phyloP scores from a whole-genome alignment of 441 rosid genomes.

The Biscutella auriculata region DNA sequence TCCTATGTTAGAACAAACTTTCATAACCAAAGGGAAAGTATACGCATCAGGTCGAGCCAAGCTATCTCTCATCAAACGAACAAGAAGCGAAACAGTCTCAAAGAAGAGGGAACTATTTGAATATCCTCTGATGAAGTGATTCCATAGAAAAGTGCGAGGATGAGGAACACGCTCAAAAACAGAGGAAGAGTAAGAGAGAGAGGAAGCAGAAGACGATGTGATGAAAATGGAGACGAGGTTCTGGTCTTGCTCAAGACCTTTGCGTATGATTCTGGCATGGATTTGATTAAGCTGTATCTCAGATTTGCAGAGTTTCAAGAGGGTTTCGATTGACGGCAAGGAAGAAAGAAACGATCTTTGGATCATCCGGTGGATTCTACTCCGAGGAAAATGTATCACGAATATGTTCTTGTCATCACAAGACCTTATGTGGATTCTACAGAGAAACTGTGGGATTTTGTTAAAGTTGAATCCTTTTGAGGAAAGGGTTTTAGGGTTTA shows the following conservation, averaged over 20 bases:
- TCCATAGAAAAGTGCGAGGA: conserved; percentile 53
- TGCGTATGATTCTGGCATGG: conserved; percentile 52
- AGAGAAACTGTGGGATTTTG: too few species aligned
- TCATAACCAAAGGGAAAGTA: conserved; percentile 43
- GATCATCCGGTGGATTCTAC: conserved; percentile 31
- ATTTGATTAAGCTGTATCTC: conserved; percentile 42
- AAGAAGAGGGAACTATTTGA: conserved; percentile 23
- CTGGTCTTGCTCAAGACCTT: conserved; percentile 70
- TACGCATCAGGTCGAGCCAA: conserved; percentile 33
- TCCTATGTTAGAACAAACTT: conserved; percentile 35
- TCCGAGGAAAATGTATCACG: too few species aligned
- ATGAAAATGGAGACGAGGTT: conserved; percentile 38
- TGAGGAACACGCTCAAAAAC: conserved; percentile 30
- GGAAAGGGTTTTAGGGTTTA: too few species aligned
- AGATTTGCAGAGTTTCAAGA: conserved; percentile 43
- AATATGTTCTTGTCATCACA: too few species aligned
- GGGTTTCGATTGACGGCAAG: conserved; percentile 34
- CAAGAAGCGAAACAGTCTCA: conserved; percentile 32
- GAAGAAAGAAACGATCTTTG: conserved; percentile 1
- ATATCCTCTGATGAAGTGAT: conserved; percentile 35
- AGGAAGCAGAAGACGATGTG: conserved; percentile 17
- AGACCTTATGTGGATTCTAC: too few species aligned
- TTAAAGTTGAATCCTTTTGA: too few species aligned
- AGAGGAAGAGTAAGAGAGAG: conserved; percentile 33
- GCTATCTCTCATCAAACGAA: conserved; percentile 40